Conservation (phyloP, 768 basidiomycete genomes). For the Cantharellus anzutake region DNA sequence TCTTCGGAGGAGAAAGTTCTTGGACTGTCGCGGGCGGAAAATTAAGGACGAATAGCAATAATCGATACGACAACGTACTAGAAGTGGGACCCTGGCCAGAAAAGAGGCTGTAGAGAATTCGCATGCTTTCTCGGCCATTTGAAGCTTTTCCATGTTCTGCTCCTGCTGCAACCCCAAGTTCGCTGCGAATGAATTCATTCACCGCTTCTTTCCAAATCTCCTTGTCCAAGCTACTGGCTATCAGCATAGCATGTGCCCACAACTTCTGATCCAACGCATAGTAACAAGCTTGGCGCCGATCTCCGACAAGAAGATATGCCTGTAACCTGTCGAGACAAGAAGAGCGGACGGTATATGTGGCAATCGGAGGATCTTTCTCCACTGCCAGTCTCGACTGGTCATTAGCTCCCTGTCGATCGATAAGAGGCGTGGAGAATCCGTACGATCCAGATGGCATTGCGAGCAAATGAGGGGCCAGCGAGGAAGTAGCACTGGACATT, state of each 20-base stretch:
- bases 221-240: slow-evolving; percentile 82
- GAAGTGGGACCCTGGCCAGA: slow-evolving; percentile 66
- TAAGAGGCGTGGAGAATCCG: slow-evolving; percentile 4
- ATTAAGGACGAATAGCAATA: not conserved
- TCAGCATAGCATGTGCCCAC: slow-evolving; percentile 93
- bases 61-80: slow-evolving; percentile 26
- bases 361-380: slow-evolving; percentile 30
- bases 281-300: slow-evolving; percentile 70
- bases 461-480: not conserved
- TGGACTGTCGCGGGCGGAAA: slow-evolving; percentile 31
- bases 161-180: slow-evolving; percentile 29
- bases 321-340: slow-evolving; percentile 62
- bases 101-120: slow-evolving; percentile 65
- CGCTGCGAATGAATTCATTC: slow-evolving; percentile 62
- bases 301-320: slow-evolving; percentile 59
- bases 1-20: slow-evolving; percentile 43
- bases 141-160: slow-evolving; percentile 7
- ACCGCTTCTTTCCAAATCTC: slow-evolving; percentile 88
- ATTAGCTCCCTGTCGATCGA: not conserved
- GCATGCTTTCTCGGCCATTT: slow-evolving; percentile 51
- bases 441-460: slow-evolving; percentile 1
- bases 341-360: slow-evolving; percentile 37
- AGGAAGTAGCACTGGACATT: not conserved
- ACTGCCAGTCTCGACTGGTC: not conserved
- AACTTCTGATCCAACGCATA: slow-evolving; percentile 76